These are phyloP conservation scores for Lichtheimia corymbifera DNA, from an alignment of 371 early-diverging fungal genomes.

Conservation along the genomic window DNA sequence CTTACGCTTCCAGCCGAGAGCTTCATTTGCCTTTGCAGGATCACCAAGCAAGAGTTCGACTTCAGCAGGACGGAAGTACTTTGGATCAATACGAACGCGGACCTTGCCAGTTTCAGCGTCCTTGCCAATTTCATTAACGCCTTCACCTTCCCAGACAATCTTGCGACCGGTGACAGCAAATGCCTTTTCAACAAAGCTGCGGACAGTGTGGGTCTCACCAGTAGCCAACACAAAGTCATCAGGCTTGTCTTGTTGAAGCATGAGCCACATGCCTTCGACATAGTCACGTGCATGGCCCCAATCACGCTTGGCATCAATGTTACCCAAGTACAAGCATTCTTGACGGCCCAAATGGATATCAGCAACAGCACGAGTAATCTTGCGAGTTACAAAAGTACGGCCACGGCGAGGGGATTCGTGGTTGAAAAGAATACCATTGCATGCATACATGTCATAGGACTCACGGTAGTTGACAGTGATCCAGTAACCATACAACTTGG, in stretches of 20 bases:
- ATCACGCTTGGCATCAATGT: conserved; percentile 85
- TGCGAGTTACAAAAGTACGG: conserved; percentile 83
- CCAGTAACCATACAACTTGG: conserved; percentile 86
- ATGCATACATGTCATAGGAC: conserved; percentile 81
- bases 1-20: conserved; percentile 73
- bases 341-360: conserved; percentile 72
- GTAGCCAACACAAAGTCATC: conserved; percentile 87
- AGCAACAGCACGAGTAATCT: conserved; percentile 84
- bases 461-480: conserved; percentile 84
- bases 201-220: conserved; percentile 83
- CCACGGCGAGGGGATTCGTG: conserved; percentile 87
- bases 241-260: conserved; percentile 80
- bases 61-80: conserved; percentile 87
- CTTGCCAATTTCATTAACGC: conserved; percentile 72
- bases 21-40: conserved; percentile 73
- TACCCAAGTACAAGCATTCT: conserved; percentile 78
- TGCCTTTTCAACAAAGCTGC: conserved; percentile 81
- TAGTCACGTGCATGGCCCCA: conserved; percentile 92
- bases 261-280: conserved; percentile 88
- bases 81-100: conserved; percentile 73
- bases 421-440: conserved; percentile 87
- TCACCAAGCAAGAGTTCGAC: conserved; percentile 83
- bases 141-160: conserved; percentile 81
- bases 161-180: conserved; percentile 68
- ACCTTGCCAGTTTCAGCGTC: conserved; percentile 68